These are phyloP conservation scores for Nemania bipapillata DNA, from an alignment of 2,329 filamentous ascomycete genomes.

Conservation along the genomic window DNA sequence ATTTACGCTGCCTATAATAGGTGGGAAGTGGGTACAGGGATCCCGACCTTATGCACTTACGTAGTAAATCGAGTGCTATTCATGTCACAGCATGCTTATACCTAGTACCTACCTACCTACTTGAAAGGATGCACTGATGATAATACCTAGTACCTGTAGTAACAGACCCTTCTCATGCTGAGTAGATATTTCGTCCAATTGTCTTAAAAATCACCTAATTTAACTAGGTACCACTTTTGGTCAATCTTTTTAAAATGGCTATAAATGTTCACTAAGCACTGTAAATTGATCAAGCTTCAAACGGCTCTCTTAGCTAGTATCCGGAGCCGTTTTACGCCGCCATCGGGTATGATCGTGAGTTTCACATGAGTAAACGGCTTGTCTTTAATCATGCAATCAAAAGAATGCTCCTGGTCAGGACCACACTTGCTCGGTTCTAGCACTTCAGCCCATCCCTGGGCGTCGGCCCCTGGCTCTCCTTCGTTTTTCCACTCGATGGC, in stretches of 20 bases:
- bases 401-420: constrained; percentile 78
- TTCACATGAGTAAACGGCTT: constrained; percentile 82
- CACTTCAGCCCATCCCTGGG: constrained; percentile 72
- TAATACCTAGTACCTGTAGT: no score
- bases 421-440: constrained; percentile 74
- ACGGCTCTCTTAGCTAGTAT: constrained; percentile 73
- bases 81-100: no score
- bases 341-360: constrained; percentile 91
- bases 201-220: no score
- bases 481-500: constrained; percentile 65
- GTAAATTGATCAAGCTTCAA: neutral
- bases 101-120: no score
- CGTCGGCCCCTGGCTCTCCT: constrained; percentile 66
- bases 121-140: no score
- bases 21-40: neutral
- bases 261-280: neutral
- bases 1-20: neutral
- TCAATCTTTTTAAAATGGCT: neutral
- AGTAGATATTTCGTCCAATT: no score
- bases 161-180: no score
- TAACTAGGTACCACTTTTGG: neutral
- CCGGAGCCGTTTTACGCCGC: constrained; percentile 87
- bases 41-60: neutral
- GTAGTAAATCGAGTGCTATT: no score
- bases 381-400: constrained; percentile 65